A percentile compares a stretch with the other conserved stretches of the same genome.
phyloP scores from a whole-genome alignment of 169 alveolate genomes.

The Hepatocystis sp. region DNA sequence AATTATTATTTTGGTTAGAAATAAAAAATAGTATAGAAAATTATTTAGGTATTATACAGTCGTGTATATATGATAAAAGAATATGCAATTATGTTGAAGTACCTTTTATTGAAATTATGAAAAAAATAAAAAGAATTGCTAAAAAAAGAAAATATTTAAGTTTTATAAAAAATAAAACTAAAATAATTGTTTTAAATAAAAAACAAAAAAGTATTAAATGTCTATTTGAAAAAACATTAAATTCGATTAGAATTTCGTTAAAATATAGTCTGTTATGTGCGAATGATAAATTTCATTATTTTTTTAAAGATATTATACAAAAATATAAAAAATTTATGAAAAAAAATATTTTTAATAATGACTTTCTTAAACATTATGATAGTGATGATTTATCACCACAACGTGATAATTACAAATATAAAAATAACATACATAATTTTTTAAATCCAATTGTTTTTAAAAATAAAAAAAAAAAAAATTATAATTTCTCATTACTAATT shows the following conservation, averaged over 20 bases:
- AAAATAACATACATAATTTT: constrained; percentile 2
- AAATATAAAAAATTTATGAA: constrained; percentile 56
- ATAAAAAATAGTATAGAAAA: constrained; percentile 26
- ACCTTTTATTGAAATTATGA: constrained; percentile 42
- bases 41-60: constrained; percentile 32
- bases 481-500: constrained; percentile 42
- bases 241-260: constrained; percentile 58
- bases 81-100: constrained; percentile 26
- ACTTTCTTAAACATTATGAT: not conserved
- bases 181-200: constrained; percentile 12
- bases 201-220: constrained; percentile 45
- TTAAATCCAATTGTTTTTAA: constrained; percentile 58
- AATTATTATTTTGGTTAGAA: constrained; percentile 36
- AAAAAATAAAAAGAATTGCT: constrained; percentile 1
- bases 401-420: not conserved
- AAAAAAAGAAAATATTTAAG: not conserved
- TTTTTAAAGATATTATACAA: constrained; percentile 20
- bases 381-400: not conserved
- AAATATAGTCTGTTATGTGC: constrained; percentile 22
- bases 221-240: constrained; percentile 47
- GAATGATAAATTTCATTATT: constrained; percentile 21
- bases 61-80: constrained; percentile 12
- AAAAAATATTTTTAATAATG: constrained; percentile 6
- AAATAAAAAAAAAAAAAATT: constrained; percentile 25
- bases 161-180: constrained; percentile 41